Percentiles rank a stretch among this genome's conserved stretches.
Conservation (phyloP, 805 yeast genomes). For the Spathaspora sp. region DNA sequence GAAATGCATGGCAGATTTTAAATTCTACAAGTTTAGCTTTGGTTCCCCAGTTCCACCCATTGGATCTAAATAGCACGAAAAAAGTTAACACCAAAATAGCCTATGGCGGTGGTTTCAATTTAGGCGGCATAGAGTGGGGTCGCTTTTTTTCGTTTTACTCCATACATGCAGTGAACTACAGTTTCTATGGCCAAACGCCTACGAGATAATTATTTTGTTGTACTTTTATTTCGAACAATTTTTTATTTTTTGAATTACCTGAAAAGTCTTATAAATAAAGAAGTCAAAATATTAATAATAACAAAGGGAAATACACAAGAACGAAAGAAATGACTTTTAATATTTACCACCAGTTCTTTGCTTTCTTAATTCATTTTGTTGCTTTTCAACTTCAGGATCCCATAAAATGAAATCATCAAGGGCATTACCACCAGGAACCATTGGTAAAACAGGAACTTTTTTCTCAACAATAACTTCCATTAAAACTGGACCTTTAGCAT, state of each 20-base stretch:
- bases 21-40: background rate
- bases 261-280: background rate
- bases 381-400: conserved; percentile 76
- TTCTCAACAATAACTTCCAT: conserved; percentile 88
- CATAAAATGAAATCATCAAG: conserved; percentile 87
- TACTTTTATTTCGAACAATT: too few species aligned
- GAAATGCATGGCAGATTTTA: background rate
- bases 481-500: conserved; percentile 76
- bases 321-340: too few species aligned
- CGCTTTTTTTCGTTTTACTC: too few species aligned
- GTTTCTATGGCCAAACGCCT: too few species aligned
- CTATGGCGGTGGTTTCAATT: too few species aligned
- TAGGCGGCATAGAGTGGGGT: too few species aligned
- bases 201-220: too few species aligned
- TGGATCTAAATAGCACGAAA: too few species aligned
- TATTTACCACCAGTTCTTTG: conserved; percentile 74
- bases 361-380: conserved; percentile 62
- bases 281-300: background rate
- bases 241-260: too few species aligned
- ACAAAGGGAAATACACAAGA: background rate
- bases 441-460: conserved; percentile 95
- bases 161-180: too few species aligned
- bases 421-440: conserved; percentile 96
- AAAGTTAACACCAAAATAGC: too few species aligned
- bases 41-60: too few species aligned